Conservation (phyloP, 1,139 yeast species). For the Geotrichum reessii region DNA sequence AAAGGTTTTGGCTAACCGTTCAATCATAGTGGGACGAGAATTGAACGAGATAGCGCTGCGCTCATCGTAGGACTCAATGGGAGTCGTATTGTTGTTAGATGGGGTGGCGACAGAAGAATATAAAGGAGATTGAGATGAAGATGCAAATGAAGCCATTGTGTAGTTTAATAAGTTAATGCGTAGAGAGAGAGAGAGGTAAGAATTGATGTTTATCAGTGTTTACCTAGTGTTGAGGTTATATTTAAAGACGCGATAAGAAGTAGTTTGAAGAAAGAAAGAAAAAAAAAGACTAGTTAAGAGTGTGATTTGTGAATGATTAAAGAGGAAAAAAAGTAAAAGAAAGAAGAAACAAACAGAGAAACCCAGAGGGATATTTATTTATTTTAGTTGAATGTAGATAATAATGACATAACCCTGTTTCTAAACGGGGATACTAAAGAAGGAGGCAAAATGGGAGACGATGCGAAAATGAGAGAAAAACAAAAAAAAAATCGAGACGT, state of each 20-base stretch:
- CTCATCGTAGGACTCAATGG: not conserved
- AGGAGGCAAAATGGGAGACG: not conserved
- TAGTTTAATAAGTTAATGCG: conserved; percentile 1
- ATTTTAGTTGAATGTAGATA: not conserved
- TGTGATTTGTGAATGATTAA: too few relatives aligned
- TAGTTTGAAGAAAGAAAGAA: not conserved
- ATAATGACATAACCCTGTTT: not conserved
- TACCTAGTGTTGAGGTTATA: not conserved
- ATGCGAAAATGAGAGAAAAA: not conserved
- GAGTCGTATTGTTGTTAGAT: not conserved
- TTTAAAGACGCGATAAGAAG: not conserved
- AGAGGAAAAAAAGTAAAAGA: not conserved
- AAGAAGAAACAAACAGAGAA: not conserved
- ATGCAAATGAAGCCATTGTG: not conserved
- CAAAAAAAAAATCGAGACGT: not conserved
- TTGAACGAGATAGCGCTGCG: not conserved
- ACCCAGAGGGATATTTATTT: not conserved
- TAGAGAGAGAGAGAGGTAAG: conserved; percentile 2
- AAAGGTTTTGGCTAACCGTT: not conserved
- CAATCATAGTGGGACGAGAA: not conserved
- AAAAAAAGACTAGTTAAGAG: too few relatives aligned
- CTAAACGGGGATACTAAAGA: not conserved
- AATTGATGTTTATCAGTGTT: not conserved
- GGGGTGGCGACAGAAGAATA: not conserved
- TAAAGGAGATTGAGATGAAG: not conserved